phyloP scores from a whole-genome alignment of 2,329 filamentous ascomycete species.

The Phaeosphaeriaceae sp. region DNA sequence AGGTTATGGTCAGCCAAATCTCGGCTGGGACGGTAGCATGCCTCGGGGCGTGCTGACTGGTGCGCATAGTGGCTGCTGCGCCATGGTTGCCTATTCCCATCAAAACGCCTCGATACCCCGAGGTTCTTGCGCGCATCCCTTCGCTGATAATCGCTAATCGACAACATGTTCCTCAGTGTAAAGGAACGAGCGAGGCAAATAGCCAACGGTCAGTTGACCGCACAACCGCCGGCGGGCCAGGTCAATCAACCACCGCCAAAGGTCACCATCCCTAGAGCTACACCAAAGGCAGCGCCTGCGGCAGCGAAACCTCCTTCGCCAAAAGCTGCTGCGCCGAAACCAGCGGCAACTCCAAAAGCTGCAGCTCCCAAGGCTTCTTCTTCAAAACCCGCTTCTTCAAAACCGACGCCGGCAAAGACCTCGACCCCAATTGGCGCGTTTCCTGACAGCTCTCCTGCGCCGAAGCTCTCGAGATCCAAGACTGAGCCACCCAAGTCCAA shows the following conservation, averaged over 20 bases:
- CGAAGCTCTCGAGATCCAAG: constrained; percentile 15
- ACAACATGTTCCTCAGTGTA: constrained; percentile 30
- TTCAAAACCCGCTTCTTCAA: constrained; percentile 11
- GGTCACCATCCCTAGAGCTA: constrained; percentile 9
- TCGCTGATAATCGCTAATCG: constrained; percentile 12
- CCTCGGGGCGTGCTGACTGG: constrained; percentile 12
- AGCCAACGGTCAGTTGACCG: constrained; percentile 12
- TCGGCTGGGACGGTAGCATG: constrained; percentile 23
- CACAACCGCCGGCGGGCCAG: constrained; percentile 11
- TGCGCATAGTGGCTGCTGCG: constrained; percentile 28
- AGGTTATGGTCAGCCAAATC: constrained; percentile 20
- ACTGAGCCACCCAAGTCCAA: constrained; percentile 16
- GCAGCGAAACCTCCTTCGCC: constrained; percentile 8
- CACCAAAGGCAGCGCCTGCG: constrained; percentile 7
- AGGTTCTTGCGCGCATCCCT: constrained; percentile 8
- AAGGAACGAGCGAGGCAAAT: constrained; percentile 23
- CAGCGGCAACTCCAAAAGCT: too few relatives aligned
- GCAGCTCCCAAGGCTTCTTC: constrained; percentile 8
- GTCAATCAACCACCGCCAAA: constrained; percentile 15
- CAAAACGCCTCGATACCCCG: constrained; percentile 8
- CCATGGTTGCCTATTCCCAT: constrained; percentile 12
- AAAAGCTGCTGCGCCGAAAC: constrained; percentile 7
- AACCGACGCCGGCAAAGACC: constrained; percentile 13
- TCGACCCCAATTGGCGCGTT: constrained; percentile 13
- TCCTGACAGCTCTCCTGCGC: constrained; percentile 9